phyloP scores from a whole-genome alignment of 805 yeast genomes.

The Candida adriatica region DNA sequence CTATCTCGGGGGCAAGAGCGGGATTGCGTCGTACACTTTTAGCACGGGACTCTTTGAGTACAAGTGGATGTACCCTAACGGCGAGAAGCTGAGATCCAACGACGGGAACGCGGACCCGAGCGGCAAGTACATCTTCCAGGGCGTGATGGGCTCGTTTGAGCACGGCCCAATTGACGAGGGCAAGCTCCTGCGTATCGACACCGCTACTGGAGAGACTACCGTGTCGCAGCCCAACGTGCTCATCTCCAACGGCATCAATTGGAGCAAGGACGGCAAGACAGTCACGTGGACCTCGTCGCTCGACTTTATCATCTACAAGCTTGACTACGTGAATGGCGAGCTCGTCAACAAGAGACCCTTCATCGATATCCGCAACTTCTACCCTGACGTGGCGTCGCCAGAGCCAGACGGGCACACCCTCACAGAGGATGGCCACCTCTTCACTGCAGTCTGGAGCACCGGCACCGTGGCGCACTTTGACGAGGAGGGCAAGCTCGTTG shows the following conservation, averaged over 20 bases:
- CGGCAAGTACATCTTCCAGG: slow-evolving; percentile 68
- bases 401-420: slow-evolving; percentile 82
- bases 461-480: slow-evolving; percentile 48
- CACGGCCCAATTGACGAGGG: slow-evolving; percentile 41
- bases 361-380: slow-evolving; percentile 29
- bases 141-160: slow-evolving; percentile 65
- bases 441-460: slow-evolving; percentile 63
- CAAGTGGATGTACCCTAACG: slow-evolving; percentile 29
- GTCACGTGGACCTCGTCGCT: slow-evolving; percentile 51
- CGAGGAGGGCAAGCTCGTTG: slow-evolving; percentile 40
- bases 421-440: slow-evolving; percentile 44
- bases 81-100: slow-evolving; percentile 52
- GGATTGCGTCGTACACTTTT: slow-evolving; percentile 53
- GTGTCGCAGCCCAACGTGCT: slow-evolving; percentile 32
- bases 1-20: slow-evolving; percentile 56
- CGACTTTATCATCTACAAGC: slow-evolving; percentile 39
- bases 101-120: slow-evolving; percentile 77
- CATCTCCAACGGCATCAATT: slow-evolving; percentile 66
- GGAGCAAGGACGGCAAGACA: slow-evolving; percentile 34
- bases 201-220: slow-evolving; percentile 23
- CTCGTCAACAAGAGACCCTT: slow-evolving; percentile 32
- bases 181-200: slow-evolving; percentile 36
- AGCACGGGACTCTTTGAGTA: slow-evolving; percentile 30
- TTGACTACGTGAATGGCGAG: slow-evolving; percentile 37
- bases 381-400: slow-evolving; percentile 28